Evolutionary conservation across 2,329 filamentous ascomycete genomes (phyloP), one percentile per base, ranked within the genome.

Genomic region (Fulvia fulva): DNA sequence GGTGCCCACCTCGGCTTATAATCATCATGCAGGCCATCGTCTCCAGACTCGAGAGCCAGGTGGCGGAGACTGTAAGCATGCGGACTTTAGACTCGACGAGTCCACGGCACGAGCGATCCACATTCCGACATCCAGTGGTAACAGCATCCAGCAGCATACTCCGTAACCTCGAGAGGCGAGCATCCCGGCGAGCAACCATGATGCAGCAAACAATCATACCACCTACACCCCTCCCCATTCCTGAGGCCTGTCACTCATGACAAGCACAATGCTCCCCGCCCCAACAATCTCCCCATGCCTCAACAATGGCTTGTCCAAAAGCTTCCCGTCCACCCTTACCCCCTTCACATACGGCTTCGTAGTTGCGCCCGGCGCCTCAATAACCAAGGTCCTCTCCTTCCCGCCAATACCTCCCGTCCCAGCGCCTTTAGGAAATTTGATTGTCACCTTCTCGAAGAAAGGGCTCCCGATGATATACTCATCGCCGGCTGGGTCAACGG

Each of bases 391-490:
- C 46, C 63, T 62, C 50, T 74, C 67, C 60, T 4, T 53, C 7
- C 58, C 63, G 11, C 46, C 58, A 21, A 58, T 51, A 8, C 68
- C 73, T 16, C 71, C 71, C 6, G 64, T 71, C 6, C 60, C 65
- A 2, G 65, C 69, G 1, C 73, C 73, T 19, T 63, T 61, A 0
- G 77, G 76, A 9, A 78, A 61, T 5, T 68, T 65, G 25, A 80
- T 69, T 3, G 69, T 70, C 3, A 79, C 71, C 54, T 73, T 73
- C 65, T 80, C 77, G 53, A 80, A 80, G 55, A 80, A 77, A 0
- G 78, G 78, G 6, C 76, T 69, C 0, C 76, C 77, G 14, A 80
- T 68, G 4, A 79, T 66, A 63, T 80, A 80, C 58, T 78, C 74
- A 37, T 78, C 76, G 5, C 72, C 69, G 1, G 77, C 76, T 0